These are phyloP conservation scores for Puccinia coronata DNA, from an alignment of 1,284 basidiomycete species.

Conservation along the genomic window DNA sequence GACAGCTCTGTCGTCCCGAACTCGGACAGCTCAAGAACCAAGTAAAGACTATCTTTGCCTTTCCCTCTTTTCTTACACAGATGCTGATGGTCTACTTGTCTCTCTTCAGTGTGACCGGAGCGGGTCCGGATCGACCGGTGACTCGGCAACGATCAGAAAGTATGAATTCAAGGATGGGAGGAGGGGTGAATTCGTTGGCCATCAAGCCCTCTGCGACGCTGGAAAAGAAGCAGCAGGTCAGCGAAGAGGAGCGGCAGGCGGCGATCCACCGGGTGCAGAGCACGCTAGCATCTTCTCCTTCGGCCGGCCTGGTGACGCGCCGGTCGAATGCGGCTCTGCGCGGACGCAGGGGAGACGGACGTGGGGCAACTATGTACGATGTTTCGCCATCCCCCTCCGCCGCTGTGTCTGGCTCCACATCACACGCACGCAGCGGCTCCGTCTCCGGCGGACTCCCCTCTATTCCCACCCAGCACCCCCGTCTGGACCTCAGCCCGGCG, in stretches of 20 bases:
- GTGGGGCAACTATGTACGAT: constrained; percentile 43
- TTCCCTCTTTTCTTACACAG: not conserved
- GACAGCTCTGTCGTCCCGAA: constrained; percentile 2
- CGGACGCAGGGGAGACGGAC: constrained; percentile 28
- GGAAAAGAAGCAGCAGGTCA: not conserved
- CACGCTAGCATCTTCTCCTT: not conserved
- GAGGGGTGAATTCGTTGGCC: not conserved
- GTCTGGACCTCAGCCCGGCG: too few species aligned
- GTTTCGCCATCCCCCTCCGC: not conserved
- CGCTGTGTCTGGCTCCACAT: not conserved
- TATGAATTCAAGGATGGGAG: not conserved
- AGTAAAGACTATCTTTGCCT: not conserved
- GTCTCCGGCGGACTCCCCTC: not conserved
- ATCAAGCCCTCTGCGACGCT: constrained; percentile 9
- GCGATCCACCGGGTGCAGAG: constrained; percentile 41
- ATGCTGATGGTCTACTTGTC: not conserved
- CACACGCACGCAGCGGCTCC: not conserved
- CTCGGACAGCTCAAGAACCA: not conserved
- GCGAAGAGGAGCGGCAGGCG: constrained; percentile 22
- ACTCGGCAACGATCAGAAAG: not conserved
- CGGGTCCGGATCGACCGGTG: not conserved
- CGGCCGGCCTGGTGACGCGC: constrained; percentile 1
- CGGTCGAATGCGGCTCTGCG: constrained; percentile 34
- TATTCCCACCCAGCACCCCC: not conserved
- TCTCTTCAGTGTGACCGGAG: not conserved